Base-by-base conservation (phyloP, 2,329 filamentous ascomycete species). In the Pyrenophora graminea region DNA sequence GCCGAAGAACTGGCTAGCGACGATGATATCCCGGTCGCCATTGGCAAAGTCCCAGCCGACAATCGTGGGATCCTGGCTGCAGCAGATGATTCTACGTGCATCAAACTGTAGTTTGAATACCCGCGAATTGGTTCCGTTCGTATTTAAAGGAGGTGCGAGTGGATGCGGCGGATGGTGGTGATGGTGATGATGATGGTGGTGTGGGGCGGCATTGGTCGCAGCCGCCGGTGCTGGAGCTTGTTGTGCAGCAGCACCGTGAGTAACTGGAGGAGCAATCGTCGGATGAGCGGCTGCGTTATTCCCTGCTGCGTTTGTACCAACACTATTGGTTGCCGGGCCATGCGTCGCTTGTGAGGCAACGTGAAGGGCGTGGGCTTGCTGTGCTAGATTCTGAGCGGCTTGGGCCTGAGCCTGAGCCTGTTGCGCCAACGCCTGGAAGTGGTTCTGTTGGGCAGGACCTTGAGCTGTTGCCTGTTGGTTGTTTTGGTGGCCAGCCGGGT, bases 101-200 rank as follows among this genome's bases (percentile, higher is more conserved):
- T 99, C 94, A 62, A 97, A 99, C 72, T 99, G 94, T 31, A 97
- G 80, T 74, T 99, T 99, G 79, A 97, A 99, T 3, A 99, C 89
- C 19, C 94, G 74, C 9, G 83, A 81, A 31, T 79, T 80, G 15
- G 68, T 70, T 25, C 63, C 63, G 45, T 76, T 74, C 21, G 53
- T 65, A 45, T 58, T 63, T 27, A 63, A 56, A 4, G 58, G 62
- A 12, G 55, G 62, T 12, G 59, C 61, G 18, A 64, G 61, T 17
- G 58, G 62, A 46, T 66, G 63, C 10, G 66, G 65, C 36, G 67
- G 64, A 49, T 70, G 68, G 15, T 70, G 71, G 31, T 67, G 68
- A 43, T 68, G 67, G 25, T 66, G 64, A 38, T 62, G 63, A 23
- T 64, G 61, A 31, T 60, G 59, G 44, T 9, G 57, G 53, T 38